A percentile compares a stretch with the other conserved stretches of the same genome.
phyloP scores from a whole-genome alignment of 106 monocot species.

The Dendrobium catenatum region DNA sequence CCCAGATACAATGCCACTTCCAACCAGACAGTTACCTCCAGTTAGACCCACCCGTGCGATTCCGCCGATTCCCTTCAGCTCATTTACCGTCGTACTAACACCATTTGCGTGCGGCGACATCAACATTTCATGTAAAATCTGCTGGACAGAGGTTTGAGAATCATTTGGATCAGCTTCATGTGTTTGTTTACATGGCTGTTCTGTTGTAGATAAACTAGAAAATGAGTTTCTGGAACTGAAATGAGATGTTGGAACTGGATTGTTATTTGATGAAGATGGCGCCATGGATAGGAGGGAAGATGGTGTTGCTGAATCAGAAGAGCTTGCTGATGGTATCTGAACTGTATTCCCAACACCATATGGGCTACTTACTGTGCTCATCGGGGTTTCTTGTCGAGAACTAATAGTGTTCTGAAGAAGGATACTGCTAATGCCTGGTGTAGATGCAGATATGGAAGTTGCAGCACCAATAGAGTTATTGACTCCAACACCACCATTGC shows the following conservation, averaged over 20 bases:
- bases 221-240: neutral
- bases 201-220: neutral
- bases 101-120: neutral
- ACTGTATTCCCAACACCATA: too few species aligned
- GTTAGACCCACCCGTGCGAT: neutral
- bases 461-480: neutral
- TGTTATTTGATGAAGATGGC: neutral
- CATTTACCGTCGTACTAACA: neutral
- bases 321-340: neutral
- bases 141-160: neutral
- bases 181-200: neutral
- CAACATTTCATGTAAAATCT: neutral
- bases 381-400: neutral
- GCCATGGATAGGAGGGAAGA: neutral
- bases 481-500: too few species aligned
- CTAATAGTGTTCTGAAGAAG: neutral
- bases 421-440: neutral
- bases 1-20: too few species aligned
- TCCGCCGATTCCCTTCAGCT: neutral
- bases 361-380: neutral
- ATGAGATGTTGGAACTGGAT: neutral
- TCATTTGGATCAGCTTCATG: neutral
- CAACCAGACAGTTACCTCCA: too few species aligned
- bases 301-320: neutral
- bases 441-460: neutral